phyloP scores from a whole-genome alignment of 2,329 filamentous ascomycete genomes.

The Hypoxylon sp. region DNA sequence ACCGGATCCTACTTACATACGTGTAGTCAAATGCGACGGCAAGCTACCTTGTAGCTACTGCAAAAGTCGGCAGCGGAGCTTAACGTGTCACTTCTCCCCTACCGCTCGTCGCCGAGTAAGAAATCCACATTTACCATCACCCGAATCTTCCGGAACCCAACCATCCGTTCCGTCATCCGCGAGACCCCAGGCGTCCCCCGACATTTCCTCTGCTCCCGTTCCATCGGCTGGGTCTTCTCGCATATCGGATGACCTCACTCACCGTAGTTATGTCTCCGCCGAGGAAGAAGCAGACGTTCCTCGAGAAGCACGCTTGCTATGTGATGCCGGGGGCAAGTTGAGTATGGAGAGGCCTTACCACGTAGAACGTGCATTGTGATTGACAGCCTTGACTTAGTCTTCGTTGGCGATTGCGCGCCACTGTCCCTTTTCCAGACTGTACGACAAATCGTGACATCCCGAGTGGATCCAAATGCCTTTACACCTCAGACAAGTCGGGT shows the following conservation, averaged over 20 bases:
- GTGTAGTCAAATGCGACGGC: slow-evolving; percentile 70
- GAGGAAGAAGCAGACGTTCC: slow-evolving; percentile 71
- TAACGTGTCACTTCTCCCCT: slow-evolving; percentile 65
- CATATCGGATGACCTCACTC: slow-evolving; percentile 33
- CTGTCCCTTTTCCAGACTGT: slow-evolving; percentile 70
- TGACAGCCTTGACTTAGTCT: slow-evolving; percentile 54
- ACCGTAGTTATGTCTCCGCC: slow-evolving; percentile 49
- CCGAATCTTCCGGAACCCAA: slow-evolving; percentile 37
- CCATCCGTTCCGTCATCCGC: slow-evolving; percentile 37
- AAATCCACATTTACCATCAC: slow-evolving; percentile 39
- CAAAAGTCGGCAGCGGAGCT: slow-evolving; percentile 59
- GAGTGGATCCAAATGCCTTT: slow-evolving; percentile 66
- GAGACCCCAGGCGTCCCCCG: slow-evolving; percentile 18
- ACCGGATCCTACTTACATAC: slow-evolving; percentile 13
- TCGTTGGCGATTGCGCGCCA: slow-evolving; percentile 70
- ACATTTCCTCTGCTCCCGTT: slow-evolving; percentile 4
- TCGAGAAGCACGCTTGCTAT: slow-evolving; percentile 66
- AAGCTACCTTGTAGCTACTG: slow-evolving; percentile 68
- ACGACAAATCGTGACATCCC: slow-evolving; percentile 65
- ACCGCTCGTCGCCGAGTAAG: slow-evolving; percentile 58
- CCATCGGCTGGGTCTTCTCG: neutral
- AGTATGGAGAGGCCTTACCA: slow-evolving; percentile 46
- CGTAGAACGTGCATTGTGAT: neutral
- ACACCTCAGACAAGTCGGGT: slow-evolving; percentile 66
- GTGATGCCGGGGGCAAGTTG: slow-evolving; percentile 67